Percentiles rank a stretch among this genome's conserved stretches.
Conservation (phyloP, 2,329 filamentous ascomycete species). For the Xylaria polymorpha region DNA sequence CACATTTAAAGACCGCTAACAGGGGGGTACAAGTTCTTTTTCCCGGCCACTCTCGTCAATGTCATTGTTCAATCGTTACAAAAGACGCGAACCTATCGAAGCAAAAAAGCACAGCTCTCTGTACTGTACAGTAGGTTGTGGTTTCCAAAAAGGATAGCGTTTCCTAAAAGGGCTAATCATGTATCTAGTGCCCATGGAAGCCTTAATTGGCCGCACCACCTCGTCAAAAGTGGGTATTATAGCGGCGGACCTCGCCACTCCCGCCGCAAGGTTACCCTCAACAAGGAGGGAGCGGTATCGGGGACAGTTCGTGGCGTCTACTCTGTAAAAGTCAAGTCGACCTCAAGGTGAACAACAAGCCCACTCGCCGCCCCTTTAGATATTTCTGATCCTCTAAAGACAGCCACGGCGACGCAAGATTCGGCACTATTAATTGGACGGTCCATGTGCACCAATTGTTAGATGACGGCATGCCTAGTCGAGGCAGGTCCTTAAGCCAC, state of each 20-base stretch:
- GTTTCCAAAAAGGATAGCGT: not conserved
- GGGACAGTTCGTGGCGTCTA: not conserved
- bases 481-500: not conserved
- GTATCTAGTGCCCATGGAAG: not conserved
- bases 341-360: too few relatives aligned
- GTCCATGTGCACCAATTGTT: not conserved
- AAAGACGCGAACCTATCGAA: too few relatives aligned
- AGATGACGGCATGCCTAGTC: not conserved
- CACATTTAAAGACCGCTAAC: too few relatives aligned
- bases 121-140: not conserved
- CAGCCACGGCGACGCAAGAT: not conserved
- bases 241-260: not conserved
- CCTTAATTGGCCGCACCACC: too few relatives aligned
- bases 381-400: not conserved
- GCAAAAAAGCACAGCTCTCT: not conserved
- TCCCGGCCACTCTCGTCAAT: too few relatives aligned
- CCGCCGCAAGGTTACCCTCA: not conserved
- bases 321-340: too few relatives aligned
- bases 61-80: too few relatives aligned
- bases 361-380: too few relatives aligned
- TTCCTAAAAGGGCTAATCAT: not conserved
- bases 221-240: too few relatives aligned
- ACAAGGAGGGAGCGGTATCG: not conserved
- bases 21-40: too few relatives aligned
- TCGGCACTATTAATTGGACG: not conserved